Evolutionary conservation across 176 grass and related monocot genomes (phyloP), one percentile per base, ranked within the genome.

Genomic region (Oryza brachyantha): DNA sequence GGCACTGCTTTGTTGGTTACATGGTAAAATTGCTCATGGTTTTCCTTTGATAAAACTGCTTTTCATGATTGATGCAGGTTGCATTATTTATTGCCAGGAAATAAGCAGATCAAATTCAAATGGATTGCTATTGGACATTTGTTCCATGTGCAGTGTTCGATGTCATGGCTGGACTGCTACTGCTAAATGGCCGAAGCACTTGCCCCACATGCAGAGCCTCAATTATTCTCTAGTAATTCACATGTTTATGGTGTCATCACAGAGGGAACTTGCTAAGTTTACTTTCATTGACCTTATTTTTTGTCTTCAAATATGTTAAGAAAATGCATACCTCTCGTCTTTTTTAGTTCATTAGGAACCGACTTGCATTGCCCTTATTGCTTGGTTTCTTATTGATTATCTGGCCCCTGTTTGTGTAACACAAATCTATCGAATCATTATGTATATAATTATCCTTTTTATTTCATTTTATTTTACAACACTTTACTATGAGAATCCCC

Each of bases 71-170:
- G 88, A 97, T 67, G 88, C 88, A 31, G 93, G 84, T 82, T 97
- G 88, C 76, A 97, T 97, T 25, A 97, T 97, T 78, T 97, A 88
- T 45, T 81, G 88, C 34, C 91, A 91, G 76, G 94, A 97, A 66
- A 90, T 91, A 89, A 81, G 86, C 10, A 81, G 84, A 73, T 84
- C 86, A 52, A 93, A 93, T 63, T 84, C 86, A 52, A 93, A 93
- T 63, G 93, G 87, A 50, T 69, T 97, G 75, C 70, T 86, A 17
- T 93, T 88, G 93, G 93, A 69, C 93, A 96, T 66, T 79, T 43
- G 81, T 92, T 84, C 68, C 84, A 96, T 78, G 84, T 96, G 35
- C 93, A 90, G 70, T 92, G 84, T 55, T 73, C 84, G 64, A 86
- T 87, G 66, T 92, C 84, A 45, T 96, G 93, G 90, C 65, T 96